These are phyloP conservation scores for Vaccinium corymbosum DNA, from an alignment of 148 eudicot species.

Conservation along the genomic window DNA sequence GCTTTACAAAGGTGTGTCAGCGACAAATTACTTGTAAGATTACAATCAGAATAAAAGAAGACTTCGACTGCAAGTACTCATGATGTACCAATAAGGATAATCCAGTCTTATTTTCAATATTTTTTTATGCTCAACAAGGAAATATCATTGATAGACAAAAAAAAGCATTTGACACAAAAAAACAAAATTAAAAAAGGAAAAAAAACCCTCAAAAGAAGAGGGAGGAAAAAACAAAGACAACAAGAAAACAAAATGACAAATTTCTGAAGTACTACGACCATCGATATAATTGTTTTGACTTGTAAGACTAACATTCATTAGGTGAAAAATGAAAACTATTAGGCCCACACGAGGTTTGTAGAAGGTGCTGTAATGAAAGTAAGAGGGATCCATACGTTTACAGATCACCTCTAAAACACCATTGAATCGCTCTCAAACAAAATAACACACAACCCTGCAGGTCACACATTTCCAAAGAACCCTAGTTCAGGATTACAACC, in stretches of 20 bases:
- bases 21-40: background rate
- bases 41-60: background rate
- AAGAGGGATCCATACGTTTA: background rate
- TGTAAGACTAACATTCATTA: background rate
- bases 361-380: background rate
- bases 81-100: background rate
- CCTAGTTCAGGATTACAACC: background rate
- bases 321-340: background rate
- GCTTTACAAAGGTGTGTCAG: background rate
- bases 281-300: background rate
- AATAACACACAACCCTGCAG: background rate
- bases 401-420: background rate
- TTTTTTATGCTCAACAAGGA: background rate
- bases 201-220: background rate
- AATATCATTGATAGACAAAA: background rate
- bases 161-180: background rate
- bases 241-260: background rate
- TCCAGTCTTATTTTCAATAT: background rate
- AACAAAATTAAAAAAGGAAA: background rate
- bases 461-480: background rate
- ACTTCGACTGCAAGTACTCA: background rate
- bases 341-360: background rate
- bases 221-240: background rate
- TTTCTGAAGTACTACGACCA: background rate
- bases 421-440: background rate